Base-by-base conservation (phyloP, 192 early-diverging fungal species). In the Coemansia sp. region DNA sequence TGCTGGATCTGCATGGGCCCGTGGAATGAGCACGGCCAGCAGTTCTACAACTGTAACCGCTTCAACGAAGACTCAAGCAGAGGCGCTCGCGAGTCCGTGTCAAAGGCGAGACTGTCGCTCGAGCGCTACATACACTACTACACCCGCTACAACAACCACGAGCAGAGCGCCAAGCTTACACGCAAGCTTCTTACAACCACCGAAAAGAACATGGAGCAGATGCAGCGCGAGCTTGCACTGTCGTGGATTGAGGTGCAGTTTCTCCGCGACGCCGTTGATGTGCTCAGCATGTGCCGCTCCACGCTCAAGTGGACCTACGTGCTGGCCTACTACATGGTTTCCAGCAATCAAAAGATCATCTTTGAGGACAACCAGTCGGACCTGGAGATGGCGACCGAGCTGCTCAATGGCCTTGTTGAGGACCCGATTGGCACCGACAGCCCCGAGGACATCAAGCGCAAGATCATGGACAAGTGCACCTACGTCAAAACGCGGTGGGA, bases 181-280 rank as follows among this genome's bases (percentile, higher is more conserved):
- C 87, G 87, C 61, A 95, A 94, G 76, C 75, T 82, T 48, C 68
- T 78, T 62, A 64, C 69, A 12, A 67, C 71, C 59, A 82, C 73
- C 34, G 72, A 82, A 58, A 77, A 77, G 66, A 74, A 77, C 55
- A 98, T 99, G 95, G 93, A 94, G 64, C 92, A 93, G 72, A 91
- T 99, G 88, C 97, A 98, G 79, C 85, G 88, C 51, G 87, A 87
- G 2, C 90, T 90, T 26, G 88, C 90, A 21, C 79, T 99, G 57
- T 94, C 93, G 20, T 99, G 96, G 96, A 98, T 98, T 66, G 95
- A 99, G 82, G 96, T 98, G 2, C 96, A 99, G 83, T 99, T 99
- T 72, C 77, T 99, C 30, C 87, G 87, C 52, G 91, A 90, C 37
- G 96, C 96, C 7, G 95, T 95, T 34, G 93, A 95, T 66, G 91